Percentiles rank a stretch among this genome's conserved stretches.
phyloP scores from a whole-genome alignment of 257 asterid species.

The Scutellaria galericulata region DNA sequence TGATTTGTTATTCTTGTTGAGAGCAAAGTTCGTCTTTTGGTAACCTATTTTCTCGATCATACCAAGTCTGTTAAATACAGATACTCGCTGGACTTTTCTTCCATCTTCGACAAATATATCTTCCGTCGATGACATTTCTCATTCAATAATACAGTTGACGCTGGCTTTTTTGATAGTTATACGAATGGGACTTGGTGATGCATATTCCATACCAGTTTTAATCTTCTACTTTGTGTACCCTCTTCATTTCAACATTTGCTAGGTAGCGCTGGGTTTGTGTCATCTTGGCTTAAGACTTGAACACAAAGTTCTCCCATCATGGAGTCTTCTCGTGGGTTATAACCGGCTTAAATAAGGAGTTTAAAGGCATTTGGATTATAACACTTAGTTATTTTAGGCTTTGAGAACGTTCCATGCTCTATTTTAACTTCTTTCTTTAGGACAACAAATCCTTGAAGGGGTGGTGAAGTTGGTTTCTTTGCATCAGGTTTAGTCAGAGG shows the following conservation, averaged over 20 bases:
- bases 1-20: no score
- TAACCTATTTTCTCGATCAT: background rate
- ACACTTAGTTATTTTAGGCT: background rate
- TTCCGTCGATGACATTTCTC: background rate
- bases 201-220: no score
- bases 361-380: background rate
- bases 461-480: background rate
- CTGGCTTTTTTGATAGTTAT: no score
- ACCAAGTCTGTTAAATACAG: background rate
- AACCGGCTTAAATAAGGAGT: background rate
- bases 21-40: no score
- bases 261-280: no score
- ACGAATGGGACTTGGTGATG: no score
- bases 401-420: no score
- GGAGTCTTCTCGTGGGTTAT: background rate
- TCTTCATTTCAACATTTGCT: no score
- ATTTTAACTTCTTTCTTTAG: no score
- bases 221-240: no score
- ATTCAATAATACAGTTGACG: background rate
- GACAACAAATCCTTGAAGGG: background rate
- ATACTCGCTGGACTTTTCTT: background rate
- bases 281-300: background rate
- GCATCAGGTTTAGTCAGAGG: background rate
- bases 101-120: background rate
- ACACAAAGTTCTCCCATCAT: no score